Evolutionary conservation across 768 basidiomycete genomes (phyloP).

Genomic region (Lactifluus pinguis): DNA sequence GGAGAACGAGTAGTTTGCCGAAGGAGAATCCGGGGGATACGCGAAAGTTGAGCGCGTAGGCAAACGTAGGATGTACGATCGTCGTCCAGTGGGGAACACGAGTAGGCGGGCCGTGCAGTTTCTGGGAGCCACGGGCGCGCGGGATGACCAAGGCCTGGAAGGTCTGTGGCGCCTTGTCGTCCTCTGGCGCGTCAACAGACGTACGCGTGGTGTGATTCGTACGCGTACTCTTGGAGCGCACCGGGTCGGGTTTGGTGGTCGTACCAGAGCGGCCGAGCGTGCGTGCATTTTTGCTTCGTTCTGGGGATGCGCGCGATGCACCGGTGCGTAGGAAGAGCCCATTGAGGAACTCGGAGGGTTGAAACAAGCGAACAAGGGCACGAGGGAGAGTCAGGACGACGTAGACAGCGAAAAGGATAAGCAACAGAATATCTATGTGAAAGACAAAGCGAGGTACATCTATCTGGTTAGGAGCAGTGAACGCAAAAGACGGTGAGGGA

Average conservation of each 20-base stretch:
- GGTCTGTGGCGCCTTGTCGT: not conserved
- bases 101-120: slow-evolving; percentile 20
- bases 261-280: slow-evolving; percentile 9
- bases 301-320: not conserved
- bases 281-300: not conserved
- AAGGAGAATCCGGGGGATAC: slow-evolving; percentile 30
- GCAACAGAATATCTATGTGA: slow-evolving; percentile 12
- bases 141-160: not conserved
- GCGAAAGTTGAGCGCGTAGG: slow-evolving; percentile 27
- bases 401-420: slow-evolving; percentile 13
- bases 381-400: slow-evolving; percentile 16
- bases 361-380: slow-evolving; percentile 13
- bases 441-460: slow-evolving; percentile 6
- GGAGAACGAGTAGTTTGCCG: slow-evolving; percentile 31
- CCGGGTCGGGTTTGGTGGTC: not conserved
- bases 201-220: slow-evolving; percentile 1
- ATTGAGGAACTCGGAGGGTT: slow-evolving; percentile 14
- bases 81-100: slow-evolving; percentile 33
- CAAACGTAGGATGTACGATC: slow-evolving; percentile 25
- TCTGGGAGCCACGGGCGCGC: not conserved
- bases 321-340: slow-evolving; percentile 14
- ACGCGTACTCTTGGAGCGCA: not conserved
- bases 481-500: not conserved
- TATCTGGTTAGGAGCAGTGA: not conserved
- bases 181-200: not conserved